phyloP scores from a whole-genome alignment of 768 basidiomycete genomes.

The Nidularia sp. region DNA sequence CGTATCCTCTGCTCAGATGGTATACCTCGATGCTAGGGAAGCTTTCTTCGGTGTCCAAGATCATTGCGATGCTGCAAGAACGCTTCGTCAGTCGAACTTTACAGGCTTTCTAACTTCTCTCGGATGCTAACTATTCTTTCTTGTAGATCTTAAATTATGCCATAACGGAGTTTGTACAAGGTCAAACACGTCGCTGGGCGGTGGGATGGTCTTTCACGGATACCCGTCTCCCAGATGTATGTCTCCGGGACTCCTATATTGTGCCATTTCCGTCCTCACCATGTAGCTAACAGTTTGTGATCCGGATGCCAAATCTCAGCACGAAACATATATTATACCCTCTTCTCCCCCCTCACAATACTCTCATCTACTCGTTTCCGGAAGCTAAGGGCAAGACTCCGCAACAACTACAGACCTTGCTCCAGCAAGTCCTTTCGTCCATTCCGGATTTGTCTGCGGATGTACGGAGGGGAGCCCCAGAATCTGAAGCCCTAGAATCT shows the following conservation, averaged over 20 bases:
- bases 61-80: conserved; percentile 53
- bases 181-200: conserved; percentile 89
- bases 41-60: conserved; percentile 60
- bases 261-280: too few relatives aligned
- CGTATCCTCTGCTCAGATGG: conserved; percentile 51
- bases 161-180: conserved; percentile 79
- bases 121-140: not conserved
- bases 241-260: conserved; percentile 17
- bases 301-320: conserved; percentile 7
- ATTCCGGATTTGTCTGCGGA: conserved; percentile 18
- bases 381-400: conserved; percentile 1
- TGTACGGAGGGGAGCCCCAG: not conserved
- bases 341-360: conserved; percentile 59
- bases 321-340: conserved; percentile 37
- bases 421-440: conserved; percentile 25
- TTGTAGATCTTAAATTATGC: conserved; percentile 82
- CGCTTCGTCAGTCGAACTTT: conserved; percentile 20
- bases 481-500: not conserved
- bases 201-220: conserved; percentile 80
- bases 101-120: not conserved
- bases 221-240: conserved; percentile 71
- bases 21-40: conserved; percentile 94
- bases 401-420: conserved; percentile 6
- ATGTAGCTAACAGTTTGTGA: not conserved
- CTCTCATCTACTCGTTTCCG: conserved; percentile 34